phyloP scores from a whole-genome alignment of 23 red algal species.

The Gracilaria vermiculophylla region DNA sequence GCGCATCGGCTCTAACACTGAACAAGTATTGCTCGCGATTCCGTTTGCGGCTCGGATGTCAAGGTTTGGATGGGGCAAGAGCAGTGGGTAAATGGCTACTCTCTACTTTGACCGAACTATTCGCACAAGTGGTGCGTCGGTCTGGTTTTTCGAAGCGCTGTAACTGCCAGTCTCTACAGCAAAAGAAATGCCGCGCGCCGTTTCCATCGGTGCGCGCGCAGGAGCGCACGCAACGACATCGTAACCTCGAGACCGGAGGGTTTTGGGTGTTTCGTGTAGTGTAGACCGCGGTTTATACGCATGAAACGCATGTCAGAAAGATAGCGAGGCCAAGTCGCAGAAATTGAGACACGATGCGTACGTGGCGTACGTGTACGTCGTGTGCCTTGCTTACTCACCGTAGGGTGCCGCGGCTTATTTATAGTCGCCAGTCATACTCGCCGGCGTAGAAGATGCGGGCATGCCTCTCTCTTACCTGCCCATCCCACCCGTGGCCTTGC shows the following conservation, averaged over 20 bases:
- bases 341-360: too few relatives aligned
- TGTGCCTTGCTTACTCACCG: too few relatives aligned
- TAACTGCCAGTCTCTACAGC: background rate
- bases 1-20: constrained; percentile 17
- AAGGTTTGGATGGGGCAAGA: constrained; percentile 20
- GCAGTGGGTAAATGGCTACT: constrained; percentile 2
- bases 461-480: too few relatives aligned
- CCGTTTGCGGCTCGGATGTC: background rate
- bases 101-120: constrained; percentile 34
- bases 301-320: background rate
- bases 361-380: too few relatives aligned
- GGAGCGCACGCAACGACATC: background rate
- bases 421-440: too few relatives aligned
- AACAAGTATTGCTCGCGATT: constrained; percentile 11
- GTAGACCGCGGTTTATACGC: constrained; percentile 15
- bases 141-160: constrained; percentile 34
- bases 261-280: constrained; percentile 11
- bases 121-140: background rate
- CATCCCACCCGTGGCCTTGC: too few relatives aligned
- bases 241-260: background rate
- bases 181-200: background rate
- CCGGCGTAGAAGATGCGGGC: too few relatives aligned
- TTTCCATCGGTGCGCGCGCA: background rate
- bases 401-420: too few relatives aligned
- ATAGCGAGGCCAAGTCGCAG: too few relatives aligned